Evolutionary conservation across 805 yeast genomes (phyloP).

Genomic region (Isabelozyma gotoi): DNA sequence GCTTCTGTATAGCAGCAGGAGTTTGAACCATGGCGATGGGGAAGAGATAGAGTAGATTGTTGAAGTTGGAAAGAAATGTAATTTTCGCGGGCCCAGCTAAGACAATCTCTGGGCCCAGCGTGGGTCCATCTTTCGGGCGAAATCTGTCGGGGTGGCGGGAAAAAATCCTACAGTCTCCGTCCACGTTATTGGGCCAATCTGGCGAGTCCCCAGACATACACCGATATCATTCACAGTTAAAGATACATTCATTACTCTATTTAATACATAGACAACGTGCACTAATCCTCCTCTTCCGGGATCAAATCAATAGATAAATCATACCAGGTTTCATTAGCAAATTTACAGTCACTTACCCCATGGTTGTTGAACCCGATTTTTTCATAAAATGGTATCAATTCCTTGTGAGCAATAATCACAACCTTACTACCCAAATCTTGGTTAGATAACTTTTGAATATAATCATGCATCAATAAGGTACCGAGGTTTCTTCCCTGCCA

Average conservation of each 20-base stretch:
- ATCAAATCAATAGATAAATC: constrained; percentile 52
- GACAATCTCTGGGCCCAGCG: too few species aligned
- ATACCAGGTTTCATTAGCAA: constrained; percentile 62
- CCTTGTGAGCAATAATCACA: constrained; percentile 68
- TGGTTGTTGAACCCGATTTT: constrained; percentile 74
- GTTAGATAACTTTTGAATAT: constrained; percentile 83
- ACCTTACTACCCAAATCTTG: constrained; percentile 83
- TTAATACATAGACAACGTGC: too few species aligned
- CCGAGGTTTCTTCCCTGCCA: constrained; percentile 84
- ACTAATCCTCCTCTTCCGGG: constrained; percentile 39
- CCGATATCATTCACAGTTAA: too few species aligned
- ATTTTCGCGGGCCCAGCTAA: too few species aligned
- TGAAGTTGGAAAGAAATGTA: too few species aligned
- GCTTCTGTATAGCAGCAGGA: constrained; percentile 42
- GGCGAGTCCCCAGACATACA: too few species aligned
- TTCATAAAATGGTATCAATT: constrained; percentile 73
- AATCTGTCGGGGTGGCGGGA: too few species aligned
- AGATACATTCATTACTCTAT: background rate
- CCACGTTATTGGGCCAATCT: too few species aligned
- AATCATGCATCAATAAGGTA: constrained; percentile 79
- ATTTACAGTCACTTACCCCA: constrained; percentile 61
- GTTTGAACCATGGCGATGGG: constrained; percentile 15
- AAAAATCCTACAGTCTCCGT: too few species aligned
- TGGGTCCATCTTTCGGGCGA: too few species aligned
- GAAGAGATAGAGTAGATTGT: background rate